Evolutionary conservation across 768 basidiomycete genomes (phyloP), one percentile per base, ranked within the genome.

Genomic region (Tricholomella constricta): DNA sequence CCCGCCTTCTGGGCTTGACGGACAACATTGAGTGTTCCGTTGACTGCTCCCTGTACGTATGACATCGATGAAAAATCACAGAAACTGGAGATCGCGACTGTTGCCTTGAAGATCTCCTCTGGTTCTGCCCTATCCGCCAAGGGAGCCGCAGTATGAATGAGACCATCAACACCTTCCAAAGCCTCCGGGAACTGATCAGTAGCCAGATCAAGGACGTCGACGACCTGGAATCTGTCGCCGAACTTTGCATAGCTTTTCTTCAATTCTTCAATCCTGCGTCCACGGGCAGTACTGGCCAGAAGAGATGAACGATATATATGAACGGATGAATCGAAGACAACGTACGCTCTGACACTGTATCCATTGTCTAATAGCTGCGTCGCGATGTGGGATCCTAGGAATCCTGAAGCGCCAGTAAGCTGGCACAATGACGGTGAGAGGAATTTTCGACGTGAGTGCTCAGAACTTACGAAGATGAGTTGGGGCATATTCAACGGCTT

Each of bases 271-370:
- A 64, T 48, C 19, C 63, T 62, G 10, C 56, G 52, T 27, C 47
- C 57, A 25, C 64, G 57, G 45, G 63, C 56, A 5, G 61, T 58
- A 23, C 65, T 64, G 26, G 44, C 2, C 6, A 32, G 14, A 2
- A 11, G 14, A 32, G 31, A 11, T 29, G 48, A 23, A 14, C 43
- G n/a, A 10, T 4, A 35, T n/a, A n/a, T 22, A n/a, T 17, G 4
- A 14, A 20, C 3, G 6, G 0, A 20, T 12, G 2, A 26, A 12
- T 15, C 26, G n/a, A 1, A 17, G 3, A 20, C 7, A 19, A 58
- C 72, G 45, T 54, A 76, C 75, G 77, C 83, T 57, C 76, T 68
- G 34, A 85, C 82, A 7, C 65, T 69, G 58, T 78, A 80, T 1
- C 83, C 82, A 17, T 65, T 63, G n/a, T 73, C 60, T 17, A 81